Evolutionary conservation across 371 early-diverging fungal genomes (phyloP).

Genomic region (Mortierella sp.): DNA sequence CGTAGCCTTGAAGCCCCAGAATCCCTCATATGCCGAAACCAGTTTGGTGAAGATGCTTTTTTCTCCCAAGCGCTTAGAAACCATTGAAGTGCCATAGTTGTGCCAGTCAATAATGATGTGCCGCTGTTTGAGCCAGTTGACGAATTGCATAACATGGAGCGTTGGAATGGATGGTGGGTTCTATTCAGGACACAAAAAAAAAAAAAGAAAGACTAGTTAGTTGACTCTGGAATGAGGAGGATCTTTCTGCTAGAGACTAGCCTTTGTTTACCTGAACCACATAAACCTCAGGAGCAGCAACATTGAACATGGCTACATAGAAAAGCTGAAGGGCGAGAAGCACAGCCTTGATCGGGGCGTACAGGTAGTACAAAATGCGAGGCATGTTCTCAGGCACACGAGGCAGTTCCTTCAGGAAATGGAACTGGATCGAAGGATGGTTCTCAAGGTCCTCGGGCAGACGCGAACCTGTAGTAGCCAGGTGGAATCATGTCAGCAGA

Average conservation of each 20-base stretch:
- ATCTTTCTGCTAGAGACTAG: neutral
- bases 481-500: neutral
- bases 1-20: constrained; percentile 77
- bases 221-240: too few species aligned
- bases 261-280: constrained; percentile 83
- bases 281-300: constrained; percentile 69
- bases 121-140: constrained; percentile 68
- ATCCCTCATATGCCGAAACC: constrained; percentile 73
- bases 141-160: constrained; percentile 75
- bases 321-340: constrained; percentile 58
- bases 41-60: constrained; percentile 66
- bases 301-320: constrained; percentile 54
- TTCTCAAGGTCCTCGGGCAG: constrained; percentile 47
- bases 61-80: constrained; percentile 77
- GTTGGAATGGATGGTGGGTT: constrained; percentile 97
- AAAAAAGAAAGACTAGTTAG: constrained; percentile 6
- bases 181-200: constrained; percentile 58
- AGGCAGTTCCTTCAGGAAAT: constrained; percentile 42
- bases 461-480: constrained; percentile 31
- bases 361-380: constrained; percentile 63
- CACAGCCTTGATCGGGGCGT: constrained; percentile 74
- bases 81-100: constrained; percentile 93
- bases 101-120: constrained; percentile 96
- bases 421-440: constrained; percentile 46
- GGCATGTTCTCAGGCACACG: constrained; percentile 66